A percentile compares a stretch with the other conserved stretches of the same genome.
phyloP scores from a whole-genome alignment of 306 rosid genomes.

The Dalbergia cultrata region DNA sequence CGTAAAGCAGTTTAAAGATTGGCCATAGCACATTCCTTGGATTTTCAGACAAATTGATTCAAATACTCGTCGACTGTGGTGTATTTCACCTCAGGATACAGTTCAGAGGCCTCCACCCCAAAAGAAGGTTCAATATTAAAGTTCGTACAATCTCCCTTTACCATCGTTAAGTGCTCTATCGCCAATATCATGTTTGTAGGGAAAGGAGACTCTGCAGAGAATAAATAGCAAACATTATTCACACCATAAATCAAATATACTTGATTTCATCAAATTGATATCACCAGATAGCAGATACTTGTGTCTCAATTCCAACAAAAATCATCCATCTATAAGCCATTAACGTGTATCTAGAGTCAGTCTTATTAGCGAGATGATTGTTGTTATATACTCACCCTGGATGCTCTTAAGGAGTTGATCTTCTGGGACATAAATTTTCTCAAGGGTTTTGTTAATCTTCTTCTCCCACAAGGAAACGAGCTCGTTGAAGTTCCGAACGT shows the following conservation, averaged over 20 bases:
- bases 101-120: conserved; percentile 55
- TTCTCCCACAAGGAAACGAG: conserved; percentile 59
- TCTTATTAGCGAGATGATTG: background rate
- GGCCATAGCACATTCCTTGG: background rate
- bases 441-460: conserved; percentile 49
- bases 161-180: conserved; percentile 32
- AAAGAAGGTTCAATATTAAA: conserved; percentile 49
- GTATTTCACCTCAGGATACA: conserved; percentile 61
- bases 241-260: background rate
- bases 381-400: conserved; percentile 40
- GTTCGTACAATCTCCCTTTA: conserved; percentile 51
- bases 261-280: no score
- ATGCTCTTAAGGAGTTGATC: conserved; percentile 58
- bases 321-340: background rate
- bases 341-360: background rate
- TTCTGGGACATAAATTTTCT: conserved; percentile 47
- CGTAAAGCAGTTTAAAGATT: background rate
- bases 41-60: conserved; percentile 50
- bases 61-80: conserved; percentile 44
- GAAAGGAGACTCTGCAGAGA: conserved; percentile 49
- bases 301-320: no score
- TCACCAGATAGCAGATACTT: no score
- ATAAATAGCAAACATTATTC: background rate
- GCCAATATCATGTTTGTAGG: conserved; percentile 47
- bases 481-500: conserved; percentile 52